Evolutionary conservation across 805 yeast genomes (phyloP).

Genomic region (Saccharomycopsis guyanensis): DNA sequence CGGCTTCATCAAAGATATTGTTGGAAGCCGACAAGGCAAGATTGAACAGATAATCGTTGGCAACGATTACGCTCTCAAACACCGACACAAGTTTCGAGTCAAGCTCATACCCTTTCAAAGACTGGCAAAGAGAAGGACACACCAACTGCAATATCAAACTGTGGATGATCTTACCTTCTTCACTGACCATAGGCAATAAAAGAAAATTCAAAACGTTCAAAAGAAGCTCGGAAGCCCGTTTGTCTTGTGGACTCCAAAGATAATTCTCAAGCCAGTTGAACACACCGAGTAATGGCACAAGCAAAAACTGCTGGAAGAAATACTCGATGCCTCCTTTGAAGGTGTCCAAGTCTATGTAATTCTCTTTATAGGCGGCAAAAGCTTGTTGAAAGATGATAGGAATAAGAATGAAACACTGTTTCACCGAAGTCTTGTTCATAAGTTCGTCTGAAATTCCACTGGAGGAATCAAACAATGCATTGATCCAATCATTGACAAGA

Average conservation of each 20-base stretch:
- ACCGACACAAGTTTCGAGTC: conserved; percentile 2
- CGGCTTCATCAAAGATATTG: conserved; percentile 11
- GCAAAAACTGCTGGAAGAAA: conserved; percentile 71
- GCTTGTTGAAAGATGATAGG: conserved; percentile 74
- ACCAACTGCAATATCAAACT: conserved; percentile 14
- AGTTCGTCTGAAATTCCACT: conserved; percentile 83
- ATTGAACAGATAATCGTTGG: conserved; percentile 14
- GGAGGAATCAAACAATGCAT: conserved; percentile 66
- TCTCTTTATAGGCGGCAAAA: conserved; percentile 48
- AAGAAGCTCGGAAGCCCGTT: conserved; percentile 30
- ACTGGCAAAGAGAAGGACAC: conserved; percentile 12
- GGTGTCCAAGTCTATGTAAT: conserved; percentile 49
- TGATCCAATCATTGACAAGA: conserved; percentile 62
- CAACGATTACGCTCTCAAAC: conserved; percentile 3
- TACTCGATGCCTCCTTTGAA: conserved; percentile 79
- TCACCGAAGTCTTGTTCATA: conserved; percentile 55
- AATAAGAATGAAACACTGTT: conserved; percentile 59
- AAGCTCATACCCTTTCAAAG: background rate
- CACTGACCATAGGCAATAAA: conserved; percentile 31
- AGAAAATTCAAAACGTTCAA: conserved; percentile 34
- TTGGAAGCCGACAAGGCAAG: conserved; percentile 6
- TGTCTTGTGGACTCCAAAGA: conserved; percentile 30
- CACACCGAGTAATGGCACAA: conserved; percentile 48
- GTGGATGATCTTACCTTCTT: conserved; percentile 20
- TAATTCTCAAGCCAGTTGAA: conserved; percentile 41